Evolutionary conservation across 148 eudicot genomes (phyloP).

Genomic region (Fagopyrum tataricum): DNA sequence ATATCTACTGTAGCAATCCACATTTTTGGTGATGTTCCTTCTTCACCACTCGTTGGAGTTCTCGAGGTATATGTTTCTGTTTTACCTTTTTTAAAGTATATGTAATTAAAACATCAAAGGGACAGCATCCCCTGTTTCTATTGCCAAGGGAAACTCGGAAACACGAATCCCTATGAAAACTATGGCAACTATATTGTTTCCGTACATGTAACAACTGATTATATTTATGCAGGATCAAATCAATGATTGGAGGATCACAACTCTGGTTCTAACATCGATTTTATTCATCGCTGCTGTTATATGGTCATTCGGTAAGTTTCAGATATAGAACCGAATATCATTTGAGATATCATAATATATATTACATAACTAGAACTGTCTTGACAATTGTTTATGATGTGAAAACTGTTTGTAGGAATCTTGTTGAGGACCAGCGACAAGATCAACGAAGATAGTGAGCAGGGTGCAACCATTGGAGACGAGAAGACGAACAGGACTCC

Average conservation of each 20-base stretch:
- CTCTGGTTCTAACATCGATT: conserved; percentile 62
- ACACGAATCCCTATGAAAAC: too few relatives aligned
- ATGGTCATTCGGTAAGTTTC: conserved; percentile 65
- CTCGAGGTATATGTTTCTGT: conserved; percentile 53
- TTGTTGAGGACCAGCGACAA: conserved; percentile 45
- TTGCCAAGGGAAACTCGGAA: too few relatives aligned
- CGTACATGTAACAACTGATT: background rate
- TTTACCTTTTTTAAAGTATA: background rate
- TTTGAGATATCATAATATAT: background rate
- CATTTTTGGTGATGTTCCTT: conserved; percentile 95
- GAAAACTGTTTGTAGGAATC: conserved; percentile 34
- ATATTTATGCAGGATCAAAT: conserved; percentile 54
- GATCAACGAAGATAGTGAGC: conserved; percentile 37
- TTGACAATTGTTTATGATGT: background rate
- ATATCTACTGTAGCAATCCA: conserved; percentile 90
- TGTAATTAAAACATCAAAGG: too few relatives aligned
- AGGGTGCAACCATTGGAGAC: conserved; percentile 1
- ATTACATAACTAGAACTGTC: background rate
- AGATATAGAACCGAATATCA: background rate
- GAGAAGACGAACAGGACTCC: conserved; percentile 33
- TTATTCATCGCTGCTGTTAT: conserved; percentile 74
- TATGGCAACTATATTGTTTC: too few relatives aligned
- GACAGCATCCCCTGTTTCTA: too few relatives aligned
- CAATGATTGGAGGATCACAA: conserved; percentile 75
- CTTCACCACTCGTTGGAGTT: conserved; percentile 93